Evolutionary conservation across 495 filamentous ascomycete genomes (phyloP), one percentile per base, ranked within the genome.

Genomic region (Annulohypoxylon maeteangense): DNA sequence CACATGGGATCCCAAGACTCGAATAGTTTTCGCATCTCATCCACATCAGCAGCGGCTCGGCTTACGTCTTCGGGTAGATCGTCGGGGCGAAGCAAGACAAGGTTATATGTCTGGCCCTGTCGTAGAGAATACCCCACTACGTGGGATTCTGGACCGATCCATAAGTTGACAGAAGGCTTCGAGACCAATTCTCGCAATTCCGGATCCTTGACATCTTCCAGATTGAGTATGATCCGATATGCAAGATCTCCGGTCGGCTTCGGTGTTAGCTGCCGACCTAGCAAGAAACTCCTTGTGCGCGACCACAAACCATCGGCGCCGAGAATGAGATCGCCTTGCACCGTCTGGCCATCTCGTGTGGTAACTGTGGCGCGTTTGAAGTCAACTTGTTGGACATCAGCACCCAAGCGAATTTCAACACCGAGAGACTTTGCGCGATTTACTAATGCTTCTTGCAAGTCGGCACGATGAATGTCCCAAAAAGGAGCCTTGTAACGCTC

Each of bases 121-220:
- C 83, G 78, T 29, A 90, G 78, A 10, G 86, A 80, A 61, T 90
- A 90, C 23, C 83, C 86, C 1, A 89, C 87, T 2, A 85, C 83
- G 65, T 90, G 89, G 5, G 78, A 80, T 8, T 75, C 62, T 1
- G 88, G 87, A 0, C 91, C 91, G 27, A 92, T 74, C 91, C 91
- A 93, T 71, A 92, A 90, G 65, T 91, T 85, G 12, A 92, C 89
- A 14, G 84, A 83, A 0, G 89, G 85, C 18, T 87, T 78, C 6
- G 74, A 55, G 0, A 89, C 81, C 1, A 89, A 74, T 16, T 82
- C 80, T 0, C 78, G 78, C 11, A 84, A 79, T 47, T 83, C 81
- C 31, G 81, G 78, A 20, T 83, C 81, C 22, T 76, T 75, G 50
- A 89, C 78, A 50, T 89, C 79, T 18, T 82, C 76, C 4, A 79